phyloP scores from a whole-genome alignment of 768 basidiomycete genomes.

The Podaxis sp. region DNA sequence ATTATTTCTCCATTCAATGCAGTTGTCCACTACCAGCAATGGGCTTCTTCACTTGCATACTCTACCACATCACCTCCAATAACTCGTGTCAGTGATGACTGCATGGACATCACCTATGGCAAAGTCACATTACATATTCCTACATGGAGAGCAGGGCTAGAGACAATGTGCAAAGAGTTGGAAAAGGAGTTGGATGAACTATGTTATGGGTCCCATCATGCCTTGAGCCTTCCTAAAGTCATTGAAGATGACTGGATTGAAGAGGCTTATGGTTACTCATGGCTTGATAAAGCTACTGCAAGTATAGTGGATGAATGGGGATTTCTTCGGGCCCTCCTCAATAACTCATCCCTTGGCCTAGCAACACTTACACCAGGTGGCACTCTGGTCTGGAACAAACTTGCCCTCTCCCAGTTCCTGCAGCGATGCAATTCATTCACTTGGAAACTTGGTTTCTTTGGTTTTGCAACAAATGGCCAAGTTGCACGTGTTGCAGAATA shows the following conservation, averaged over 20 bases:
- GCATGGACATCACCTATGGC: not conserved
- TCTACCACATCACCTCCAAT: not conserved
- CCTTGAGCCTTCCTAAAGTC: not conserved
- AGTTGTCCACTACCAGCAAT: not conserved
- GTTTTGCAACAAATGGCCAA: slow-evolving; percentile 1
- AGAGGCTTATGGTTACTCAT: not conserved
- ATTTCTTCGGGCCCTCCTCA: not conserved
- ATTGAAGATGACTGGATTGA: not conserved
- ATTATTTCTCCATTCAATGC: not conserved
- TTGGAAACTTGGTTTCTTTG: not conserved
- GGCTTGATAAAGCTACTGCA: not conserved
- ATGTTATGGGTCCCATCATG: not conserved
- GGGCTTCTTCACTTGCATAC: not conserved
- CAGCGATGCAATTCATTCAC: not conserved
- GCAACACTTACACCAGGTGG: not conserved
- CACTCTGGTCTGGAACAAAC: not conserved
- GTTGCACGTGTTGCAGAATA: not conserved
- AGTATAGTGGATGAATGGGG: not conserved
- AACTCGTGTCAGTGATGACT: not conserved
- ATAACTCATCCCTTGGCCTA: not conserved
- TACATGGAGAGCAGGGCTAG: not conserved
- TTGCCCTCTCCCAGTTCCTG: not conserved
- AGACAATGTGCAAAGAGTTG: not conserved
- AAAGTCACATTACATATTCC: not conserved
- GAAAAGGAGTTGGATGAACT: not conserved